Evolutionary conservation across 805 yeast species (phyloP).

Genomic region (Saccharomycopsis sp.): DNA sequence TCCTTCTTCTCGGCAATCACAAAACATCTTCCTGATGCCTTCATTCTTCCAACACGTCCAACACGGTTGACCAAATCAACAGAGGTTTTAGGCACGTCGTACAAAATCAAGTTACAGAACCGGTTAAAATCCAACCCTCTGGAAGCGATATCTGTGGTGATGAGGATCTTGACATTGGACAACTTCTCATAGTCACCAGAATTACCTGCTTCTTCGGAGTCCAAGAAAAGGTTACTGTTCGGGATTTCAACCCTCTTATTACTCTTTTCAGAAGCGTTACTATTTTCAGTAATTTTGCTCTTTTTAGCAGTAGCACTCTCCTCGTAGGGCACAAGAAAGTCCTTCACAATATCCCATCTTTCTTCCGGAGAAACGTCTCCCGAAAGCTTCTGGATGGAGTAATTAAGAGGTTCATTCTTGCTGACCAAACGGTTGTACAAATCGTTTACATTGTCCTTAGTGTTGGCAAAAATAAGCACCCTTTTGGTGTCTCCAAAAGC

Average conservation of each 20-base stretch:
- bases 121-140: conserved; percentile 85
- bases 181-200: not conserved
- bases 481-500: conserved; percentile 61
- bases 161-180: conserved; percentile 52
- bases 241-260: conserved; percentile 23
- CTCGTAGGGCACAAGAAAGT: conserved; percentile 1
- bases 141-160: conserved; percentile 84
- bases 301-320: conserved; percentile 12
- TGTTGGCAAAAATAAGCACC: conserved; percentile 79
- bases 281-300: conserved; percentile 5
- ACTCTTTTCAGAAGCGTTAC: conserved; percentile 14
- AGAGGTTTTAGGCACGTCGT: conserved; percentile 80
- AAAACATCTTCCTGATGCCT: conserved; percentile 72
- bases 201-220: conserved; percentile 4
- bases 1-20: conserved; percentile 63
- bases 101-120: conserved; percentile 72
- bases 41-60: conserved; percentile 93
- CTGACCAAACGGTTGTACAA: conserved; percentile 46
- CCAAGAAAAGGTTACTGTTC: conserved; percentile 31
- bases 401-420: conserved; percentile 34
- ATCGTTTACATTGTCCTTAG: conserved; percentile 53
- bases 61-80: conserved; percentile 85
- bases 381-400: conserved; percentile 58
- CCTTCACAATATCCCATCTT: conserved; percentile 33
- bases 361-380: conserved; percentile 59